Evolutionary conservation across 106 monocot species (phyloP).

Genomic region (Chionographis japonica): DNA sequence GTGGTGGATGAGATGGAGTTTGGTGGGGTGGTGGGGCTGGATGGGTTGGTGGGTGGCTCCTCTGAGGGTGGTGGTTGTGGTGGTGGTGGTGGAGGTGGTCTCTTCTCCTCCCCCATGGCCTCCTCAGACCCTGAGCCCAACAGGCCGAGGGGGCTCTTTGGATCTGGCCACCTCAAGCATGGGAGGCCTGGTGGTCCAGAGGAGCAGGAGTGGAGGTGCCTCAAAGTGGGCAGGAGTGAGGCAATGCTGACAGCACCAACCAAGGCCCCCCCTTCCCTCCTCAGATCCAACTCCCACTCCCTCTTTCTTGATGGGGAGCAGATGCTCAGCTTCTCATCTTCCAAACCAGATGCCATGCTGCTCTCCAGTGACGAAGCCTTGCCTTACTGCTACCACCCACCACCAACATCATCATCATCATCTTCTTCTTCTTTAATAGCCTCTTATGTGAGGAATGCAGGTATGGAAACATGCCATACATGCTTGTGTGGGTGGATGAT

Average conservation of each 20-base stretch:
- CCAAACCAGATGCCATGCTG: slow-evolving; percentile 27
- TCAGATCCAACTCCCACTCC: slow-evolving; percentile 29
- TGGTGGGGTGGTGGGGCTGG: slow-evolving; percentile 34
- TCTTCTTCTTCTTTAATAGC: slow-evolving; percentile 4
- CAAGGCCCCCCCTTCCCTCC: slow-evolving; percentile 14
- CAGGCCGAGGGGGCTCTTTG: slow-evolving; percentile 19
- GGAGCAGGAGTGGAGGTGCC: slow-evolving; percentile 32
- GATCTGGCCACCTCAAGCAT: slow-evolving; percentile 34
- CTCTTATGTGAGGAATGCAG: slow-evolving; percentile 33
- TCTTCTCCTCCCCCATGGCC: slow-evolving; percentile 9
- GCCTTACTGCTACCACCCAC: slow-evolving; percentile 27
- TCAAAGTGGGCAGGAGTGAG: slow-evolving; percentile 27
- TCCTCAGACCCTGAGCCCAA: slow-evolving; percentile 12
- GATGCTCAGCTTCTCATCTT: slow-evolving; percentile 80
- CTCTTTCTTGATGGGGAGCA: slow-evolving; percentile 56
- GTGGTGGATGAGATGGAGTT: slow-evolving; percentile 13
- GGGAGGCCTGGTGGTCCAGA: slow-evolving; percentile 21
- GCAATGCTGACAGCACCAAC: slow-evolving; percentile 8
- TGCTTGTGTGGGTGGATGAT: background rate
- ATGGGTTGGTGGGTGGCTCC: slow-evolving; percentile 33
- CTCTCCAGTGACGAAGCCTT: slow-evolving; percentile 25
- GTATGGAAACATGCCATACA: slow-evolving; percentile 7
- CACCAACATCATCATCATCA: slow-evolving; percentile 5
- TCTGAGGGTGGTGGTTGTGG: slow-evolving; percentile 12
- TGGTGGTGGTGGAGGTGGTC: slow-evolving; percentile 4